These are phyloP conservation scores for Monosporozyma servazzii DNA, from an alignment of 805 yeast genomes.

Conservation along the genomic window DNA sequence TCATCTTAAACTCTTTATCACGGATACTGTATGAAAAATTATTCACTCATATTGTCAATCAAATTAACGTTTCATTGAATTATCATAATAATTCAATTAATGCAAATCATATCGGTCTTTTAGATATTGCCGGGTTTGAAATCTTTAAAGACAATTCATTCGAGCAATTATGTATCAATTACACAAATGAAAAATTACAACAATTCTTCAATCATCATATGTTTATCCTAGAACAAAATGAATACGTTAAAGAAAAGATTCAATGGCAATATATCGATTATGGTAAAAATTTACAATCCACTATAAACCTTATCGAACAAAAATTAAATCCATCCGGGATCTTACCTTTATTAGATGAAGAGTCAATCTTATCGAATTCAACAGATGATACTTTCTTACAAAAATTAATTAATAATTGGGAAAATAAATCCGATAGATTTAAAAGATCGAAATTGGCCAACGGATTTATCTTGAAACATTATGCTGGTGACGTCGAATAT, in stretches of 20 bases:
- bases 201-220: slow-evolving; percentile 98
- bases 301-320: slow-evolving; percentile 85
- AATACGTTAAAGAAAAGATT: slow-evolving; percentile 83
- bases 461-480: slow-evolving; percentile 81
- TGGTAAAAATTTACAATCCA: slow-evolving; percentile 89
- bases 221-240: slow-evolving; percentile 94
- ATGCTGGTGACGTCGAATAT: slow-evolving; percentile 96
- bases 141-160: slow-evolving; percentile 90
- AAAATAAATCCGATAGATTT: slow-evolving; percentile 44
- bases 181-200: slow-evolving; percentile 93
- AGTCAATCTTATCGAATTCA: slow-evolving; percentile 88
- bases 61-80: slow-evolving; percentile 62
- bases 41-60: slow-evolving; percentile 66
- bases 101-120: slow-evolving; percentile 74
- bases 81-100: slow-evolving; percentile 30
- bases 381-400: slow-evolving; percentile 76
- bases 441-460: slow-evolving; percentile 62
- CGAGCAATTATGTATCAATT: slow-evolving; percentile 94
- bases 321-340: slow-evolving; percentile 61
- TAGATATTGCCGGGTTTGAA: slow-evolving; percentile 97
- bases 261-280: slow-evolving; percentile 95
- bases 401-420: slow-evolving; percentile 63
- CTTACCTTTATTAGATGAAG: slow-evolving; percentile 83
- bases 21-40: slow-evolving; percentile 78
- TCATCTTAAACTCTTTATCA: slow-evolving; percentile 77